phyloP scores from a whole-genome alignment of 768 basidiomycete genomes.

The Hygrophoropsis aurantiaca region DNA sequence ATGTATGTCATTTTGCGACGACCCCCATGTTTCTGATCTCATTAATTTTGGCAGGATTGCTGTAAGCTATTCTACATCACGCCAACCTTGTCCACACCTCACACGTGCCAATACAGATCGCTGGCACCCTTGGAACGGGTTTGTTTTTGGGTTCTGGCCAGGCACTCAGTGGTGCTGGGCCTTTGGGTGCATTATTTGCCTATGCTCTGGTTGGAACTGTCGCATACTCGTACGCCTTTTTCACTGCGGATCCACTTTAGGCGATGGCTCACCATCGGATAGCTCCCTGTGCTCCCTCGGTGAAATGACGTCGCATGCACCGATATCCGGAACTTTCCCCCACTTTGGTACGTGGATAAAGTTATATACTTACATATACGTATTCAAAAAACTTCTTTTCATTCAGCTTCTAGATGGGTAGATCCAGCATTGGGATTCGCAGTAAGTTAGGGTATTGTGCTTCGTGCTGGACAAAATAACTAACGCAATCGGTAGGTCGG shows the following conservation, averaged over 20 bases:
- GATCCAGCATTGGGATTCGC: constrained; percentile 61
- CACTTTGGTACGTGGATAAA: constrained; percentile 52
- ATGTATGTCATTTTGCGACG: constrained; percentile 46
- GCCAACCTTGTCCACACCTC: constrained; percentile 6
- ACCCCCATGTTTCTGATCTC: neutral
- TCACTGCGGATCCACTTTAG: constrained; percentile 26
- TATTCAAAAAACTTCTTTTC: too few relatives aligned
- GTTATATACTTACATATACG: too few relatives aligned
- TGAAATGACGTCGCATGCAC: constrained; percentile 81
- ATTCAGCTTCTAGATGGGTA: constrained; percentile 52
- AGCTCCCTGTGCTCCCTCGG: constrained; percentile 66
- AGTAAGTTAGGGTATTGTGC: too few relatives aligned
- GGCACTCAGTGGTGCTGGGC: constrained; percentile 60
- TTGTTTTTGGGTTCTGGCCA: constrained; percentile 71
- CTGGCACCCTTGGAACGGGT: constrained; percentile 75
- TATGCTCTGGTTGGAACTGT: constrained; percentile 65
- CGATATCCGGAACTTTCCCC: constrained; percentile 76
- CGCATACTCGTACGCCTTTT: constrained; percentile 54
- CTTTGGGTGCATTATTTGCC: constrained; percentile 64
- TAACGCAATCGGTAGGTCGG: constrained; percentile 14
- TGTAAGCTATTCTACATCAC: too few relatives aligned
- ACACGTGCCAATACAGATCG: constrained; percentile 42
- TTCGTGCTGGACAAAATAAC: too few relatives aligned
- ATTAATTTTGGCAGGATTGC: constrained; percentile 49
- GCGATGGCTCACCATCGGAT: neutral